Percentiles rank a stretch among this genome's conserved stretches.
Evolutionary conservation across 306 rosid genomes (phyloP).

Genomic region (Hippophae tibetana): DNA sequence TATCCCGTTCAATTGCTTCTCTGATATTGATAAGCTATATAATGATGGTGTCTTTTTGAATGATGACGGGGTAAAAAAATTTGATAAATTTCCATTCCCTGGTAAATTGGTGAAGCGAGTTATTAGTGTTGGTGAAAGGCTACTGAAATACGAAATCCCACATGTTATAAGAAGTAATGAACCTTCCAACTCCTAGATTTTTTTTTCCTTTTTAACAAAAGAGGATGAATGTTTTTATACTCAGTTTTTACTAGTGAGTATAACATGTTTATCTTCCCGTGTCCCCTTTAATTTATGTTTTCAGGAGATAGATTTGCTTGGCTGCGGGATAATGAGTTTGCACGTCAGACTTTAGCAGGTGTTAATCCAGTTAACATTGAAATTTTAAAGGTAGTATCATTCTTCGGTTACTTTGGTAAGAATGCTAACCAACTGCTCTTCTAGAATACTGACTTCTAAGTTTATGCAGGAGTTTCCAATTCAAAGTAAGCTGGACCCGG

Average conservation of each 20-base stretch:
- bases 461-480: slow-evolving; percentile 66
- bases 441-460: slow-evolving; percentile 11
- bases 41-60: slow-evolving; percentile 56
- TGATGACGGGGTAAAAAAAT: slow-evolving; percentile 43
- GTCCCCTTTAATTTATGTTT: background rate
- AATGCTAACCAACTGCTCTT: background rate
- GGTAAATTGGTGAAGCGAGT: slow-evolving; percentile 53
- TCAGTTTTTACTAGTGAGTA: background rate
- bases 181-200: background rate
- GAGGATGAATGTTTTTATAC: background rate
- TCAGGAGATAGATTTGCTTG: slow-evolving; percentile 82
- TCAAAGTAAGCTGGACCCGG: slow-evolving; percentile 68
- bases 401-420: slow-evolving; percentile 1
- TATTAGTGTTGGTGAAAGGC: slow-evolving; percentile 37
- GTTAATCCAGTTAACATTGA: slow-evolving; percentile 91
- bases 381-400: slow-evolving; percentile 56
- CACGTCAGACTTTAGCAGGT: slow-evolving; percentile 82
- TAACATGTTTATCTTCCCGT: background rate
- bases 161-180: slow-evolving; percentile 56
- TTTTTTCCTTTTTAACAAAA: slow-evolving; percentile 4
- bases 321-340: slow-evolving; percentile 88
- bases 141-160: slow-evolving; percentile 75
- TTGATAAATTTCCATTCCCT: slow-evolving; percentile 19
- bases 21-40: slow-evolving; percentile 83
- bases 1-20: slow-evolving; percentile 70